phyloP scores from a whole-genome alignment of 202 grass and related monocot species.

The Eragrostis tef region DNA sequence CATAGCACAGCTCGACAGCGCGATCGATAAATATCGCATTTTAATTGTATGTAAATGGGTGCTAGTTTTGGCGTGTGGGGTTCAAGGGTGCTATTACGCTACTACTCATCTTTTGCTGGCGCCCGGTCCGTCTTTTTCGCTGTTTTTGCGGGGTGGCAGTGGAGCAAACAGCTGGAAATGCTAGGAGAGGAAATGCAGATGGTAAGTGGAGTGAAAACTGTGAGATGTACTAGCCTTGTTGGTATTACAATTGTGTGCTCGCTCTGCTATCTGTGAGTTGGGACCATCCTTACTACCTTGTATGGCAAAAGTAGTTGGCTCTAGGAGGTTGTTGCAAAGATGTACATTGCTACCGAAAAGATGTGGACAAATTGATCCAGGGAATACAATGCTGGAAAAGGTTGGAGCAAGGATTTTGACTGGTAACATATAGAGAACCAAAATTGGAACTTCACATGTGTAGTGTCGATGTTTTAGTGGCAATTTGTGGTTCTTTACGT shows the following conservation, averaged over 20 bases:
- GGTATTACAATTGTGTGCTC: not conserved
- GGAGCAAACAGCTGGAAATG: slow-evolving; percentile 1
- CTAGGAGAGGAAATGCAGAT: not conserved
- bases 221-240: not conserved
- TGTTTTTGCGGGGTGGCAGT: not conserved
- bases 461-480: not conserved
- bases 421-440: not conserved
- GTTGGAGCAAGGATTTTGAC: not conserved
- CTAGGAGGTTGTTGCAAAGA: not conserved
- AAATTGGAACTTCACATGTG: not conserved
- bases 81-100: not conserved
- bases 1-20: not conserved
- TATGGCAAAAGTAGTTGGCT: not conserved
- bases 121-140: not conserved
- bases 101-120: slow-evolving; percentile 3
- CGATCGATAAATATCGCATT: not conserved
- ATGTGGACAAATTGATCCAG: not conserved
- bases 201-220: not conserved
- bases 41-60: not conserved
- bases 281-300: not conserved
- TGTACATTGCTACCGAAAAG: not conserved
- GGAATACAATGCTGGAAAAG: not conserved
- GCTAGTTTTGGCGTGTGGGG: not conserved
- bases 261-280: slow-evolving; percentile 1
- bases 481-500: not conserved